Evolutionary conservation across 257 asterid genomes (phyloP).

Genomic region (Solanum chmielewskii): DNA sequence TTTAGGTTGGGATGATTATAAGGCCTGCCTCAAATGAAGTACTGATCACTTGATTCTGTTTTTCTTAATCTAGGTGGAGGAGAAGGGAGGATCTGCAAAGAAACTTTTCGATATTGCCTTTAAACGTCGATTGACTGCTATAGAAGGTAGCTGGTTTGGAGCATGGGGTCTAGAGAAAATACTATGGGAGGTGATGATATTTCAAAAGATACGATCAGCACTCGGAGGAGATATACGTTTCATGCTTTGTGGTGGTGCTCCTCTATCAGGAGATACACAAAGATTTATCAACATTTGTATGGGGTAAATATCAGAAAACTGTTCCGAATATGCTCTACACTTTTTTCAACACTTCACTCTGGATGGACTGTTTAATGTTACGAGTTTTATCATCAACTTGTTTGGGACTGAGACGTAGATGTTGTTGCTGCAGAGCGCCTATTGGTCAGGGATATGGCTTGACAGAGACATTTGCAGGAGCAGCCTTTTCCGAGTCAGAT

Average conservation of each 20-base stretch:
- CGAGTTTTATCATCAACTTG: background rate
- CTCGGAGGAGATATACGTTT: slow-evolving; percentile 84
- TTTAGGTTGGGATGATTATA: background rate
- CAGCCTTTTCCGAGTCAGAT: slow-evolving; percentile 80
- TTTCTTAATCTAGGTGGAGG: slow-evolving; percentile 52
- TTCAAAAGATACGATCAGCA: slow-evolving; percentile 54
- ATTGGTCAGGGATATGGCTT: slow-evolving; percentile 95
- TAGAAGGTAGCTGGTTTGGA: slow-evolving; percentile 91
- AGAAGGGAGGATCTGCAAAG: slow-evolving; percentile 71
- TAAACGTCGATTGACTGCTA: slow-evolving; percentile 55
- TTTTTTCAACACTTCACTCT: background rate
- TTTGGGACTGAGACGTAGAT: background rate
- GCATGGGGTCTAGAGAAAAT: slow-evolving; percentile 67
- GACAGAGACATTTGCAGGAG: slow-evolving; percentile 94
- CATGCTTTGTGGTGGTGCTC: slow-evolving; percentile 99
- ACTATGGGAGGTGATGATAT: slow-evolving; percentile 60
- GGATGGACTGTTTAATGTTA: background rate
- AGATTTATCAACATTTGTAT: slow-evolving; percentile 89
- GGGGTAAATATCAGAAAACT: slow-evolving; percentile 37
- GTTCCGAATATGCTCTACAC: background rate
- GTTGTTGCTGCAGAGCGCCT: slow-evolving; percentile 48
- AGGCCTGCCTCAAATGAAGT: background rate
- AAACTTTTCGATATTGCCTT: slow-evolving; percentile 59
- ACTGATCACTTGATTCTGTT: background rate
- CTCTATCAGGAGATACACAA: slow-evolving; percentile 83